Evolutionary conservation across 2,329 filamentous ascomycete species (phyloP), one percentile per base, ranked within the genome.

Genomic region (Setomelanomma holmii): DNA sequence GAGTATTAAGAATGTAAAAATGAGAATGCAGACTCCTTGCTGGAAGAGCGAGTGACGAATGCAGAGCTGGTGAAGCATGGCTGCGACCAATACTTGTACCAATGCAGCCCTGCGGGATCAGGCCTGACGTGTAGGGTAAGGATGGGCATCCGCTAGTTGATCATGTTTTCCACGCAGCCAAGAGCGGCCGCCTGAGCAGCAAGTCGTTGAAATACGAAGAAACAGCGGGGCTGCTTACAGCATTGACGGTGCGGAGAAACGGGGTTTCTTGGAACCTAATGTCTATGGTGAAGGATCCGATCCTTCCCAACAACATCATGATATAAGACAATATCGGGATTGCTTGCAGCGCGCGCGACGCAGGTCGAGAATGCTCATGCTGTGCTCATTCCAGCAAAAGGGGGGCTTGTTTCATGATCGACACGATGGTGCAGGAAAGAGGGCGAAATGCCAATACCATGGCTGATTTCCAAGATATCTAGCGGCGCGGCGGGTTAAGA

Each of bases 401-500:
- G 42, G 40, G 23, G 19, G 22, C 35, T 48, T 45, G 20, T n/a
- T 11, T 4, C 17, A 22, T 36, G 27, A 5, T 34, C n/a, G 34
- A 35, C 22, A 34, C 33, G 23, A 35, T 40, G 8, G 35, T 10
- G 38, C 14, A 16, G 10, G 24, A 19, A 16, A 10, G 23, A 48
- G 20, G 36, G 23, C 5, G 35, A 5, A n/a, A 7, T 44, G 47
- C 40, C 47, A 50, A 50, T 41, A 16, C 17, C 21, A 4, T 33
- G 21, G 19, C 21, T 34, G 7, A 4, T 34, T 41, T 45, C 51
- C 19, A 53, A 45, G 16, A 40, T 49, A 53, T 49, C 51, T 53
- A 53, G 51, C 38, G 51, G 51, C 51, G 45, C 46, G 51, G 51
- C 51, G 23, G 8, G 34, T 20, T 53, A 53, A 53, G 36, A 49